Percentiles rank a stretch among this genome's conserved stretches.
These are phyloP conservation scores for Aspergillus steynii DNA, from an alignment of 495 filamentous ascomycete species.

Conservation along the genomic window DNA sequence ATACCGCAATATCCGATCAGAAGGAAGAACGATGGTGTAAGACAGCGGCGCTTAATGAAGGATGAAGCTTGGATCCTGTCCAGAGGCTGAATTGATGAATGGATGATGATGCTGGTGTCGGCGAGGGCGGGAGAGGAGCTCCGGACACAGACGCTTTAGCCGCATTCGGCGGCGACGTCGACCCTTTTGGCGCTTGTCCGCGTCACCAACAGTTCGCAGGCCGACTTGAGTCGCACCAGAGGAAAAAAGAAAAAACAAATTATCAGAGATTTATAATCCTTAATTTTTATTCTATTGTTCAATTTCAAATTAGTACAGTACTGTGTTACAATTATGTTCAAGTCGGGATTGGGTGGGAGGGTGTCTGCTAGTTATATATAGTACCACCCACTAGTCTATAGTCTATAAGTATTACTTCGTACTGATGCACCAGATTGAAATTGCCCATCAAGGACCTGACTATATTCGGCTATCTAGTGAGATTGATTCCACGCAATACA, in stretches of 20 bases:
- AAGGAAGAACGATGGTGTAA: not conserved
- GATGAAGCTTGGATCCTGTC: slow-evolving; percentile 2
- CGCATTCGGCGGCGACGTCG: slow-evolving; percentile 28
- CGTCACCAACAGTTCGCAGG: not conserved
- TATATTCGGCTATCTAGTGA: slow-evolving; percentile 20
- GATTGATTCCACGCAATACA: slow-evolving; percentile 82
- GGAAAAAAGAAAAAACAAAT: too few species aligned
- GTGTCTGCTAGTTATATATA: too few species aligned
- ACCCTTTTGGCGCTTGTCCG: not conserved
- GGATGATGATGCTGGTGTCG: slow-evolving; percentile 19
- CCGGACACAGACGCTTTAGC: slow-evolving; percentile 28
- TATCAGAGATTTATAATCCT: too few species aligned
- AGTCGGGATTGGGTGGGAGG: too few species aligned
- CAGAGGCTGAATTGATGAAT: slow-evolving; percentile 3
- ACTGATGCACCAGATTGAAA: too few species aligned
- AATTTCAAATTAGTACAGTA: too few species aligned
- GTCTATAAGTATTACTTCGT: too few species aligned
- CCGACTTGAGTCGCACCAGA: too few species aligned
- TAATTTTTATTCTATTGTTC: too few species aligned
- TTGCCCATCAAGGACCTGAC: too few species aligned
- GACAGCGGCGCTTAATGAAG: not conserved
- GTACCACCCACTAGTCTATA: too few species aligned
- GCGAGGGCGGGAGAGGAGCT: slow-evolving; percentile 36
- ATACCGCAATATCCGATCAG: not conserved
- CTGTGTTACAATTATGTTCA: too few species aligned